A percentile compares a stretch with the other conserved stretches of the same genome.
Evolutionary conservation across 768 basidiomycete species (phyloP).

Genomic region (Rhizopogon vulgaris): DNA sequence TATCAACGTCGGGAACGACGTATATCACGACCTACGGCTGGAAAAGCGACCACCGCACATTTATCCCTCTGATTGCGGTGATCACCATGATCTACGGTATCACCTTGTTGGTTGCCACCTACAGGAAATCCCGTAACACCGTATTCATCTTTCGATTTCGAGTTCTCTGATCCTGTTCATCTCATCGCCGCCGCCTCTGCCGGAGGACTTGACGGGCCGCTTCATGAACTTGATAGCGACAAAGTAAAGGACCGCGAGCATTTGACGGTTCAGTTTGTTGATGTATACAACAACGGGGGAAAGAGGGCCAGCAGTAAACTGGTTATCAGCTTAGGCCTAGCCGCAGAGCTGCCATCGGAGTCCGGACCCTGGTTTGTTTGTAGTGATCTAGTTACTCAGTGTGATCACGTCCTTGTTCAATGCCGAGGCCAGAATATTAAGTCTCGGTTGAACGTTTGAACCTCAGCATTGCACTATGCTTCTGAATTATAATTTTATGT

Average conservation of each 20-base stretch:
- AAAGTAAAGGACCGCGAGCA: background rate
- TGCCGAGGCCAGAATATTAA: too few species aligned
- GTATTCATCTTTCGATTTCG: constrained; percentile 3
- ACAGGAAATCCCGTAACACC: background rate
- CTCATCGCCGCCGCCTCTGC: background rate
- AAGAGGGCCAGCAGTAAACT: background rate
- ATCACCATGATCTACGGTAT: background rate
- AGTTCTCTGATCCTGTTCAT: constrained; percentile 1
- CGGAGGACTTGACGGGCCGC: background rate
- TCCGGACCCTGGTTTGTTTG: too few species aligned
- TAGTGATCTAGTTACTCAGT: too few species aligned
- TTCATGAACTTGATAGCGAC: background rate
- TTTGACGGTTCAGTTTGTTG: background rate
- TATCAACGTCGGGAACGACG: background rate
- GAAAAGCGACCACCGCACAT: background rate
- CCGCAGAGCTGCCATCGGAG: too few species aligned
- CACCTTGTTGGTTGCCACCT: background rate
- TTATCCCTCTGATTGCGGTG: background rate
- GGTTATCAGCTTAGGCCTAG: too few species aligned
- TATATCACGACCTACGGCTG: constrained; percentile 4
- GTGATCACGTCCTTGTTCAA: too few species aligned
- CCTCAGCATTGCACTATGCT: too few species aligned
- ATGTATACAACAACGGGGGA: background rate
- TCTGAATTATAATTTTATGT: too few species aligned
- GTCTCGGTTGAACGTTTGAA: too few species aligned